A percentile compares a stretch with the other conserved stretches of the same genome.
Conservation (phyloP, 2,329 filamentous ascomycete species). For the Grosmannia penicillata region DNA sequence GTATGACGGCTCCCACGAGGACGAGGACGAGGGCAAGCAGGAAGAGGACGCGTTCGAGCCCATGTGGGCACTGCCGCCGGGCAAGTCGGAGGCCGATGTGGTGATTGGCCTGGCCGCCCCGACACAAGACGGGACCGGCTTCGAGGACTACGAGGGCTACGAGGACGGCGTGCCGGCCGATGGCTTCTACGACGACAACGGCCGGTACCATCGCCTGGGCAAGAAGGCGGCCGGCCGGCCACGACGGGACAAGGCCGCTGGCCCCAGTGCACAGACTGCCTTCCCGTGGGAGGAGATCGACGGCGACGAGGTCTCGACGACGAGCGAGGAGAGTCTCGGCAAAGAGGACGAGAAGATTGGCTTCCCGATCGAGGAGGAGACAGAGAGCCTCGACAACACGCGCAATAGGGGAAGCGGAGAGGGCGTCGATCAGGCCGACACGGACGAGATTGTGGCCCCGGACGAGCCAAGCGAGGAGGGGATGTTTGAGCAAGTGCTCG, state of each 20-base stretch:
- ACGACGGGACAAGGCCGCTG: not conserved
- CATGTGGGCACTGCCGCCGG: conserved; percentile 9
- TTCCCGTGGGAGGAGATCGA: not conserved
- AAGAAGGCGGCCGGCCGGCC: not conserved
- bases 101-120: conserved; percentile 4
- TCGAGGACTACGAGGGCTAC: not conserved
- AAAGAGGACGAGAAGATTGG: not conserved
- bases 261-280: not conserved
- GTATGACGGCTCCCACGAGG: conserved; percentile 2
- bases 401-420: too few relatives aligned
- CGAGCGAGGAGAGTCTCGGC: conserved; percentile 3
- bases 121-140: not conserved
- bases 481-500: too few relatives aligned
- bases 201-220: not conserved
- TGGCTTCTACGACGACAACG: conserved; percentile 4
- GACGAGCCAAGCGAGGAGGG: too few relatives aligned
- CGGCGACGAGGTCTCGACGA: conserved; percentile 1
- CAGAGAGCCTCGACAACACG: too few relatives aligned
- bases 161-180: too few relatives aligned
- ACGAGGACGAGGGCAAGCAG: conserved; percentile 2
- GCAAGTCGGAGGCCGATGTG: conserved; percentile 6
- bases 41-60: conserved; percentile 6
- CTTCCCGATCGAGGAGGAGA: too few relatives aligned
- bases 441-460: too few relatives aligned
- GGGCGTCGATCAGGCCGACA: too few relatives aligned